These are phyloP conservation scores for Alectoria sarmentosa DNA, from an alignment of 495 filamentous ascomycete species.

Conservation along the genomic window DNA sequence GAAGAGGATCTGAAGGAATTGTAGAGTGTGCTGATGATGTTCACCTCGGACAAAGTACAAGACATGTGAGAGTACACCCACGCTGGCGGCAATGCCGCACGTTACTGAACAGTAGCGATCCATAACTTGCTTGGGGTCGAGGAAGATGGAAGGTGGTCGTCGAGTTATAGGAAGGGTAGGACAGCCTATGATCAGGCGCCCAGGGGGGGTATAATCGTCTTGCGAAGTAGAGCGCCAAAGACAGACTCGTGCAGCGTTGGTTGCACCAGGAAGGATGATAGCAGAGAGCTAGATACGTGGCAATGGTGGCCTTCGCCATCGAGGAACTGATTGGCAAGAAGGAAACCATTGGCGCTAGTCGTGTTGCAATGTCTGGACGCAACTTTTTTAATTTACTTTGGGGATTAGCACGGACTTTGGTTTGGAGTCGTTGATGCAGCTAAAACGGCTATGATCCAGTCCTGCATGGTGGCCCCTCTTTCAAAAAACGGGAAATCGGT, in stretches of 20 bases:
- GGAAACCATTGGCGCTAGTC: not conserved
- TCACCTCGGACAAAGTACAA: constrained; percentile 33
- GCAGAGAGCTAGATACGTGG: constrained; percentile 13
- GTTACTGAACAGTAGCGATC: not conserved
- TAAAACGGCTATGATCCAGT: not conserved
- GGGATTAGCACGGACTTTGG: too few relatives aligned
- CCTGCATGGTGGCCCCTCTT: not conserved
- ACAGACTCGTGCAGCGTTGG: not conserved
- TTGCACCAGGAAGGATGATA: not conserved
- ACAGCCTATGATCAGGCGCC: not conserved
- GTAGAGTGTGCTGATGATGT: constrained; percentile 31
- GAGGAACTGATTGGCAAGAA: not conserved
- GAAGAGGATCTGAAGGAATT: constrained; percentile 26
- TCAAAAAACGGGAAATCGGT: not conserved
- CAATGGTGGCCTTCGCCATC: not conserved
- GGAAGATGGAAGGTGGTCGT: not conserved
- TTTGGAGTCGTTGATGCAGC: not conserved
- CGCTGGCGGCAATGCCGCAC: constrained; percentile 2
- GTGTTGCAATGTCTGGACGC: not conserved
- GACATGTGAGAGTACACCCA: constrained; percentile 25
- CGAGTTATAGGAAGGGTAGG: not conserved
- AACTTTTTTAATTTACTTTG: too few relatives aligned
- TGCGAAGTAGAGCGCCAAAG: not conserved
- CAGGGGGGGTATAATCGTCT: not conserved
- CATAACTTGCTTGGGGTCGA: constrained; percentile 4